Conservation (phyloP, 23 red algal species). For the Gracilariopsis chorda region DNA sequence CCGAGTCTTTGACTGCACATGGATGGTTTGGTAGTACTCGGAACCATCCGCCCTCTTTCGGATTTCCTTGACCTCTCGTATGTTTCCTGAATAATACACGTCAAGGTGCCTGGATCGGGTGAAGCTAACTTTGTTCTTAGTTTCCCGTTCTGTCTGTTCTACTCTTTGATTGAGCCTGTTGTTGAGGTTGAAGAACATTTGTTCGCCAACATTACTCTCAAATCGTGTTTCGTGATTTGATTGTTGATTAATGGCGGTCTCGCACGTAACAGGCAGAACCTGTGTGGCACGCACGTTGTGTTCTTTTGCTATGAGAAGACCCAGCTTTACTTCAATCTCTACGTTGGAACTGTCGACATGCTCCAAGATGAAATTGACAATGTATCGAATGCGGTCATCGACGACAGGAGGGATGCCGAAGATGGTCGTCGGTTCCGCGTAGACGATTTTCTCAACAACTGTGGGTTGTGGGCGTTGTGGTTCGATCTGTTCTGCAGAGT, state of each 20-base stretch:
- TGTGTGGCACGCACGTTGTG: slow-evolving; percentile 26
- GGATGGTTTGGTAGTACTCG: slow-evolving; percentile 36
- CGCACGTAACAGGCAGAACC: slow-evolving; percentile 46
- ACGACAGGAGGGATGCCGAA: slow-evolving; percentile 47
- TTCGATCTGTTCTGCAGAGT: background rate
- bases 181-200: slow-evolving; percentile 54
- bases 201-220: slow-evolving; percentile 54
- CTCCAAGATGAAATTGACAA: slow-evolving; percentile 65
- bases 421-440: slow-evolving; percentile 17
- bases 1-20: slow-evolving; percentile 53
- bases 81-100: slow-evolving; percentile 23
- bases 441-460: slow-evolving; percentile 45
- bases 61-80: slow-evolving; percentile 36
- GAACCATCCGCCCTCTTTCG: background rate
- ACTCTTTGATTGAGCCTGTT: slow-evolving; percentile 45
- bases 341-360: slow-evolving; percentile 56
- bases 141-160: slow-evolving; percentile 16
- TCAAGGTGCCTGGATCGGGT: slow-evolving; percentile 23
- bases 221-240: slow-evolving; percentile 53
- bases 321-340: slow-evolving; percentile 85
- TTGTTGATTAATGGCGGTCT: slow-evolving; percentile 44
- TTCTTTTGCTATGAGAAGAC: slow-evolving; percentile 50
- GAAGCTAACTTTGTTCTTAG: slow-evolving; percentile 20
- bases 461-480: background rate
- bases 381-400: slow-evolving; percentile 69